Base-by-base conservation (phyloP, 306 rosid species). In the Phaseolus lunatus region DNA sequence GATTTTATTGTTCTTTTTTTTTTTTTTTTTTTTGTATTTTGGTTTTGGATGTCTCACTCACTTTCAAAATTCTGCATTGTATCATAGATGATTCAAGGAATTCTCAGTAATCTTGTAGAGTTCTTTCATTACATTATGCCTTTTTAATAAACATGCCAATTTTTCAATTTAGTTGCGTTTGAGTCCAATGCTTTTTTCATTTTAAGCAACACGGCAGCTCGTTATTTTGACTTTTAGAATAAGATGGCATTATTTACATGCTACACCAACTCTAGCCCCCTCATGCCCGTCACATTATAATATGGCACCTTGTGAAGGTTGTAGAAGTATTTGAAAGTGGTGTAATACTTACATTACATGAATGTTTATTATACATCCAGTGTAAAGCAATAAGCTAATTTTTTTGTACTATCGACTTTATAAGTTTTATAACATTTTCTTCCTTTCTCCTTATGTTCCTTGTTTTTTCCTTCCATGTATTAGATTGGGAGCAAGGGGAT, bases 401-500 rank as follows among this genome's bases (percentile, higher is more conserved):
- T 73, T 54, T 43, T 53, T 59, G n/a, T 45, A 14, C 59, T 54
- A 27, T 63, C 19, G 22, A 49, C 70, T n/a, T 8, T 33, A 3
- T 4, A 37, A 33, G 68, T 78, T 73, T 39, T 76, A 54, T 43
- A 6, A 44, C 7, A 39, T 49, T 78, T 49, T 48, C 23, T 22
- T 37, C 53, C 59, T 41, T 54, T 68, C 48, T 73, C 76, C 57
- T 66, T 10, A 9, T 29, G 3, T 66, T 56, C 50, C 31, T 44
- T 18, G 29, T 58, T 66, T 72, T 78, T 27, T 26, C 13, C 48
- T 0, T 27, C 49, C 73, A 16, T 37, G 14, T 75, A 52, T 35
- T 85, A 95, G 99, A 85, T 92, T 72, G 97, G 97, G 53, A 89
- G 80, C 90, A 87, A 62, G 81, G 99, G 97, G 79, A 84, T 92